Evolutionary conservation across 805 yeast species (phyloP).

Genomic region (Candida nonsorbophila): DNA sequence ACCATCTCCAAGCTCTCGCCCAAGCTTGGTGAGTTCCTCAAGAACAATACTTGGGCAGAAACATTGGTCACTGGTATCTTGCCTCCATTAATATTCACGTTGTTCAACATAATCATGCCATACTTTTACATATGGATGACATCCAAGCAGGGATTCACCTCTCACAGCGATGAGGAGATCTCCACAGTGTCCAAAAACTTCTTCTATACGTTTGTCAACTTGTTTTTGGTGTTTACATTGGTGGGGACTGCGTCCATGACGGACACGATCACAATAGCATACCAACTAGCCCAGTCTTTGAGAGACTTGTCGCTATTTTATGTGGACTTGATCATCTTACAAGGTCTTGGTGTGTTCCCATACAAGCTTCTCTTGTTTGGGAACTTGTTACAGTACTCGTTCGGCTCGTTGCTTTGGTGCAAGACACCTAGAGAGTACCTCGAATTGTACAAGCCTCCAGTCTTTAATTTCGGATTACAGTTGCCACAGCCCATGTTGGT

Average conservation of each 20-base stretch:
- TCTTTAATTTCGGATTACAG: conserved; percentile 84
- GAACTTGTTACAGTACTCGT: conserved; percentile 65
- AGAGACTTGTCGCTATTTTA: conserved; percentile 79
- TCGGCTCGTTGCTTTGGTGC: conserved; percentile 49
- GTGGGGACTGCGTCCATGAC: conserved; percentile 89
- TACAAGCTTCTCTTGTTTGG: conserved; percentile 80
- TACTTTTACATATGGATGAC: conserved; percentile 82
- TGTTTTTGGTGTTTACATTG: conserved; percentile 88
- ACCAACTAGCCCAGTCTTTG: conserved; percentile 77
- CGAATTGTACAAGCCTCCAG: conserved; percentile 79
- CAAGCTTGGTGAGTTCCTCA: conserved; percentile 61
- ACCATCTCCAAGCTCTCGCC: conserved; percentile 84
- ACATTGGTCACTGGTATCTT: conserved; percentile 80
- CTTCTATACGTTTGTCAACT: conserved; percentile 88
- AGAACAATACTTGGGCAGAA: conserved; percentile 64
- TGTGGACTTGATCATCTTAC: conserved; percentile 77
- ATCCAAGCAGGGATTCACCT: conserved; percentile 78
- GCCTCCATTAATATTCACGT: conserved; percentile 87
- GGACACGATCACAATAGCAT: conserved; percentile 87
- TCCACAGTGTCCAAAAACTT: conserved; percentile 89
- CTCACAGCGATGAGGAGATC: conserved; percentile 88
- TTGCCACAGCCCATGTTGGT: conserved; percentile 89
- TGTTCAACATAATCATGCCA: conserved; percentile 79
- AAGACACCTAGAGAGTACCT: conserved; percentile 81
- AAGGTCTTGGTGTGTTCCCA: conserved; percentile 88